A percentile compares a stretch with the other conserved stretches of the same genome.
phyloP scores from a whole-genome alignment of 768 basidiomycete genomes.

The Termitomyces sp. region DNA sequence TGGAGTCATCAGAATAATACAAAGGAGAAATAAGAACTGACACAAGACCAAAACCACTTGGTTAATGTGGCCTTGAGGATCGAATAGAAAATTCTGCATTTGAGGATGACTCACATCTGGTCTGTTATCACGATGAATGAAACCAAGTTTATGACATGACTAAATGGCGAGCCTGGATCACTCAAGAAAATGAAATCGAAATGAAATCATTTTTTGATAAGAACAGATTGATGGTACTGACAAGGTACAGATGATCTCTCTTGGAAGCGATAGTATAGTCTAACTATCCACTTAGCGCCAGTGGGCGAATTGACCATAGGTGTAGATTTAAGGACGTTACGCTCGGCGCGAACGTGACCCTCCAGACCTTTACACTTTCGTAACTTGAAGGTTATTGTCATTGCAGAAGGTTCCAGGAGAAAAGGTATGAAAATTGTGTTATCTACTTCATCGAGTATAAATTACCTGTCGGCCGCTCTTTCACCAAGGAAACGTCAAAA shows the following conservation, averaged over 20 bases:
- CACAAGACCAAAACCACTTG: slow-evolving; percentile 95
- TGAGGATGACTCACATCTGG: slow-evolving; percentile 61
- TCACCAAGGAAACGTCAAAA: slow-evolving; percentile 92
- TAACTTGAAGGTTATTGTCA: slow-evolving; percentile 39
- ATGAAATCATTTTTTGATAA: slow-evolving; percentile 29
- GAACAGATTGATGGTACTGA: slow-evolving; percentile 33
- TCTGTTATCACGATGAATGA: slow-evolving; percentile 98
- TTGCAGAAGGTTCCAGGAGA: slow-evolving; percentile 13
- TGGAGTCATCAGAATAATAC: background rate
- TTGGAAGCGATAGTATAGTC: slow-evolving; percentile 89
- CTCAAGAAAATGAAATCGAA: slow-evolving; percentile 46
- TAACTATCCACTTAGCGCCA: slow-evolving; percentile 90
- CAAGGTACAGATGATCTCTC: slow-evolving; percentile 96
- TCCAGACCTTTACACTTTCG: slow-evolving; percentile 96
- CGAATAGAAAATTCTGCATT: slow-evolving; percentile 88
- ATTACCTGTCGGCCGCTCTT: slow-evolving; percentile 70
- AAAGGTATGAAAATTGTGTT: slow-evolving; percentile 14
- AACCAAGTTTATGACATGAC: slow-evolving; percentile 89
- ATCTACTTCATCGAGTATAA: slow-evolving; percentile 98
- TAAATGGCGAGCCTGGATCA: slow-evolving; percentile 79
- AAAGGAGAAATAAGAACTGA: slow-evolving; percentile 40
- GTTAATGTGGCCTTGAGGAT: slow-evolving; percentile 89
- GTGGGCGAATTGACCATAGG: slow-evolving; percentile 70
- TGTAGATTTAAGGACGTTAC: slow-evolving; percentile 90
- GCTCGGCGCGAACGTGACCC: slow-evolving; percentile 93